Base-by-base conservation (phyloP, 1,139 yeast species). In the Diutina neorugosa region DNA sequence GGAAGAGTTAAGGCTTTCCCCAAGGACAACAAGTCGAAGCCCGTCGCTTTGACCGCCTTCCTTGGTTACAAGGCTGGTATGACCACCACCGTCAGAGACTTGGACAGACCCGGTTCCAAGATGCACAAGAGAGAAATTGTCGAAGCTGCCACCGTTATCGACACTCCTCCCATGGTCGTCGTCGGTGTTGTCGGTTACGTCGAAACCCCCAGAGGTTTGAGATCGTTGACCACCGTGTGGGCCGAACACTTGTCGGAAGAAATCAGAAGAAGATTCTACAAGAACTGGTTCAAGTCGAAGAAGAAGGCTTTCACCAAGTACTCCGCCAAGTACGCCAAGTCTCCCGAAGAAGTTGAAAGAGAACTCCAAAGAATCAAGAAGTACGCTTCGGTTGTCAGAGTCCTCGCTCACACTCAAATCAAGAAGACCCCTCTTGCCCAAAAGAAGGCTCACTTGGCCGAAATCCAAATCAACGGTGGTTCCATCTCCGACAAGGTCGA, bases 71-170 rank as follows among this genome's bases (percentile, higher is more conserved):
- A 93, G 85, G 98, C 98, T 67, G 98, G 98, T 88, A 93, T 93
- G 98, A 86, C 98, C 80, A 93, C 98, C 80, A 89, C 90, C 69
- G 98, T 93, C 72, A 91, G 98, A 84, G 98, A 93, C 82, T 86
- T 93, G 74, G 98, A 93, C 90, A 89, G 98, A 82, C 98, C 98
- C 80, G 98, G 98, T 75, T 93, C 98, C 74, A 93, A 93, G 86
- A 90, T 91, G 97, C 97, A 93, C 96, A 93, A 93, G 94, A 93
- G 98, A 81, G 98, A 93, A 82, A 83, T 93, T 69, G 98, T 93
- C 65, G 98, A 93, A 83, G 98, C 98, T 69, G 96, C 94, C 74
- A 84, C 98, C 69, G 96, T 93, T 71, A 96, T 93, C 68, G 98
- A 93, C 84, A 87, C 98, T 70, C 98, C 98, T 75, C 96, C 96